A percentile compares a stretch with the other conserved stretches of the same genome.
Evolutionary conservation across 73 alveolate species (phyloP).

Genomic region (Paramecium octaurelia): DNA sequence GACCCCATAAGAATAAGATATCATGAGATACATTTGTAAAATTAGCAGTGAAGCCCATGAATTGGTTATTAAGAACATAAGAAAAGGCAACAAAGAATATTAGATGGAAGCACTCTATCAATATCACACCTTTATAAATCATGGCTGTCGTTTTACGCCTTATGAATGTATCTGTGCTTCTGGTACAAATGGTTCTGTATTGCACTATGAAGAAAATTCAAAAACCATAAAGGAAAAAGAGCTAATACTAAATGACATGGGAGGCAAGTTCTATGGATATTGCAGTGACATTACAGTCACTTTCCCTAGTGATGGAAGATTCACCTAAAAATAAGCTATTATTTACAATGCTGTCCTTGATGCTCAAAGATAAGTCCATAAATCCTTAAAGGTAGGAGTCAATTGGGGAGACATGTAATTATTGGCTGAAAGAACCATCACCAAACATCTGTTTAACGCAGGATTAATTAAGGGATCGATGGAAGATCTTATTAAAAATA

Average conservation of each 20-base stretch:
- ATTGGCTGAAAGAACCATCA: slow-evolving; percentile 92
- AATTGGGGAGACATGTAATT: slow-evolving; percentile 96
- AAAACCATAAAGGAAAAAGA: slow-evolving; percentile 69
- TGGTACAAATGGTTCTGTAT: slow-evolving; percentile 81
- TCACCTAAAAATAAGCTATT: slow-evolving; percentile 79
- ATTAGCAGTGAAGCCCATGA: slow-evolving; percentile 88
- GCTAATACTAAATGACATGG: slow-evolving; percentile 87
- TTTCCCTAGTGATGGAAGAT: slow-evolving; percentile 91
- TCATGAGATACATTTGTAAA: slow-evolving; percentile 73
- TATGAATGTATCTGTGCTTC: slow-evolving; percentile 89
- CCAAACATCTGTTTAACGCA: slow-evolving; percentile 80
- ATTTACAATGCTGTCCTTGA: slow-evolving; percentile 85
- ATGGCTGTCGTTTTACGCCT: slow-evolving; percentile 78
- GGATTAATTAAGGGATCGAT: slow-evolving; percentile 84
- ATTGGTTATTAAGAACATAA: slow-evolving; percentile 72
- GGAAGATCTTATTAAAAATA: slow-evolving; percentile 84
- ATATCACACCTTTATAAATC: slow-evolving; percentile 69
- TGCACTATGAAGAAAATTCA: slow-evolving; percentile 86
- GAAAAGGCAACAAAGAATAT: slow-evolving; percentile 84
- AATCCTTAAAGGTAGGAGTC: slow-evolving; percentile 90
- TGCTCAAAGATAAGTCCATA: slow-evolving; percentile 81
- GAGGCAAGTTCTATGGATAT: slow-evolving; percentile 88
- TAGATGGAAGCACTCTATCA: slow-evolving; percentile 78
- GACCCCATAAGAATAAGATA: slow-evolving; percentile 81
- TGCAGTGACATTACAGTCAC: slow-evolving; percentile 96